Conservation (phyloP, 352 stramenopile genomes). For the Saprolegnia parasitica region DNA sequence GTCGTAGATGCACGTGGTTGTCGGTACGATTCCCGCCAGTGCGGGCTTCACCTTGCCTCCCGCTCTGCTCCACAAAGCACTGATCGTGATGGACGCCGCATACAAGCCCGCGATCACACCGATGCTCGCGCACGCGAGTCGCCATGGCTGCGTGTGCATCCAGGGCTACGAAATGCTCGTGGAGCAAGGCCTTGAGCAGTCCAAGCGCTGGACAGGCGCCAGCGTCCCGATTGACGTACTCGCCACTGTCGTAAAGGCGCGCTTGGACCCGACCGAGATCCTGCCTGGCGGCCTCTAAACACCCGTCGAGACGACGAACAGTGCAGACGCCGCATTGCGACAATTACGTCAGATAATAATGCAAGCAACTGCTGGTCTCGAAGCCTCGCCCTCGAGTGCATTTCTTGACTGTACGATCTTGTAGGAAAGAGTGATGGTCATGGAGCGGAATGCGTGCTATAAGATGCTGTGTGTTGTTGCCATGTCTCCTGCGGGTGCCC, state of each 20-base stretch:
- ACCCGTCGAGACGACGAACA: no score
- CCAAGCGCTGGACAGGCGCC: constrained; percentile 88
- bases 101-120: constrained; percentile 96
- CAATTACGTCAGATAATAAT: no score
- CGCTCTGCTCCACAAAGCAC: constrained; percentile 46
- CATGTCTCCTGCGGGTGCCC: no score
- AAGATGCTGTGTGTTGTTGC: no score
- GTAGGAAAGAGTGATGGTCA: no score
- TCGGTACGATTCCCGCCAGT: constrained; percentile 93
- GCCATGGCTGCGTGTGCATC: constrained; percentile 82
- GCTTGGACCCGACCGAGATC: not conserved
- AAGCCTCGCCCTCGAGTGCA: no score
- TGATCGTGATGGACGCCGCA: constrained; percentile 95
- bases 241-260: constrained; percentile 29
- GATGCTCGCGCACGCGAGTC: constrained; percentile 86
- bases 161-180: constrained; percentile 98
- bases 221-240: constrained; percentile 61
- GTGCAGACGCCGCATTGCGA: no score
- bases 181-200: constrained; percentile 96
- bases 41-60: constrained; percentile 77
- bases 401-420: no score
- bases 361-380: no score
- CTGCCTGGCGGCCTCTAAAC: not conserved
- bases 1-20: constrained; percentile 82
- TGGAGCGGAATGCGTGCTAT: no score